Conservation (phyloP, 768 basidiomycete genomes). For the Rhodotorula paludigena region DNA sequence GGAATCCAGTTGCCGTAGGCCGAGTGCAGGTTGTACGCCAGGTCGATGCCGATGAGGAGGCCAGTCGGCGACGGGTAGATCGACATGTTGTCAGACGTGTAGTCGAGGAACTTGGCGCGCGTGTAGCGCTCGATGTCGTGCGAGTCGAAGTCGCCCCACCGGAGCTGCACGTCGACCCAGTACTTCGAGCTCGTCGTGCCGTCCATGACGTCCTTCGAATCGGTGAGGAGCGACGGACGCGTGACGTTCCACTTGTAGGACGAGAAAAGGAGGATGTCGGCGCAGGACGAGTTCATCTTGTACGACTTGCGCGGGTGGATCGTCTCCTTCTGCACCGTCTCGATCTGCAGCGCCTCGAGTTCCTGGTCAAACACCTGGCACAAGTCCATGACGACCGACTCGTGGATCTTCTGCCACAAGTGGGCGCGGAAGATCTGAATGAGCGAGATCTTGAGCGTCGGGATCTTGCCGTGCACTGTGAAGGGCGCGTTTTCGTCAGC, state of each 20-base stretch:
- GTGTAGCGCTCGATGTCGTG: slow-evolving; percentile 99
- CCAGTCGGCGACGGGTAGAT: slow-evolving; percentile 99
- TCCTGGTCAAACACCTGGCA: slow-evolving; percentile 99
- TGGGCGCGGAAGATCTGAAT: slow-evolving; percentile 99
- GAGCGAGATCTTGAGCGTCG: slow-evolving; percentile 94
- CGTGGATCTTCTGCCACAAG: slow-evolving; percentile 98
- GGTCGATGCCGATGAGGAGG: slow-evolving; percentile 97
- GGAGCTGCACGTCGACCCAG: slow-evolving; percentile 68
- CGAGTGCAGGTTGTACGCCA: slow-evolving; percentile 97
- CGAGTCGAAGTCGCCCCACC: slow-evolving; percentile 98
- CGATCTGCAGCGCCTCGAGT: slow-evolving; percentile 93
- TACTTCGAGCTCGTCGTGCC: slow-evolving; percentile 98
- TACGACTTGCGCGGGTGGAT: slow-evolving; percentile 99
- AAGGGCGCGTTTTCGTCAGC: too few species aligned
- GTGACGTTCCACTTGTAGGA: slow-evolving; percentile 87
- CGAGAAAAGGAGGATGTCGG: slow-evolving; percentile 95
- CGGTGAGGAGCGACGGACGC: slow-evolving; percentile 88
- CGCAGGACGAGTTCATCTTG: slow-evolving; percentile 99
- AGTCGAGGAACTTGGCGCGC: slow-evolving; percentile 97
- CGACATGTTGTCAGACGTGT: slow-evolving; percentile 54
- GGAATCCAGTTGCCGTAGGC: slow-evolving; percentile 99
- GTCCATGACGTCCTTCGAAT: slow-evolving; percentile 92
- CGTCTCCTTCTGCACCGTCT: slow-evolving; percentile 99
- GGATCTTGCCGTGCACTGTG: slow-evolving; percentile 86
- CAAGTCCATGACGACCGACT: slow-evolving; percentile 49